Evolutionary conservation across 768 basidiomycete species (phyloP).

Genomic region (Agaricus subrufescens): DNA sequence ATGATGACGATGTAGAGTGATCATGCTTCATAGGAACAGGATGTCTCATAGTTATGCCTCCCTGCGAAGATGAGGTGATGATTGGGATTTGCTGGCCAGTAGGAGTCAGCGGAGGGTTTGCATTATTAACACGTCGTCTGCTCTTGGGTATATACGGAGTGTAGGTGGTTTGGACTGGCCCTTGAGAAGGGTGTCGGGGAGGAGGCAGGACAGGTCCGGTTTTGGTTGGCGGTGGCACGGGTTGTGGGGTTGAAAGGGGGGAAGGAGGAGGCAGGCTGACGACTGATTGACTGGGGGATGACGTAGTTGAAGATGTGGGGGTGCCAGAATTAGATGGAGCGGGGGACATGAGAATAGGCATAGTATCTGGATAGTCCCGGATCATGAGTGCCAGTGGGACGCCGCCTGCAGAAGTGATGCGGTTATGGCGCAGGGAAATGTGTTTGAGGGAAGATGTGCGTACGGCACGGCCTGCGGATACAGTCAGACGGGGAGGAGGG

Average conservation of each 20-base stretch:
- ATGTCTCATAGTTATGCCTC: slow-evolving; percentile 47
- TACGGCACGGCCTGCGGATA: slow-evolving; percentile 64
- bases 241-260: slow-evolving; percentile 27
- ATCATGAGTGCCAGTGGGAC: slow-evolving; percentile 96
- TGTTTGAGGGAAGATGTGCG: slow-evolving; percentile 82
- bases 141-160: slow-evolving; percentile 8
- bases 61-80: slow-evolving; percentile 60
- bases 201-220: slow-evolving; percentile 26
- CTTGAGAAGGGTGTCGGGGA: slow-evolving; percentile 71
- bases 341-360: slow-evolving; percentile 33
- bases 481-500: slow-evolving; percentile 4
- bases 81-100: slow-evolving; percentile 51
- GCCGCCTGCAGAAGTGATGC: slow-evolving; percentile 78
- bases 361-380: slow-evolving; percentile 87
- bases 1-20: not conserved
- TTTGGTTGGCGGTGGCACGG: not conserved
- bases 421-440: slow-evolving; percentile 86
- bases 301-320: slow-evolving; percentile 29
- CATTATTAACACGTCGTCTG: slow-evolving; percentile 25
- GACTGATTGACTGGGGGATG: slow-evolving; percentile 32
- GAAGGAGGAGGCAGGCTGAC: slow-evolving; percentile 23
- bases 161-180: slow-evolving; percentile 4
- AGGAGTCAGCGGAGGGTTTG: slow-evolving; percentile 38
- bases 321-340: slow-evolving; percentile 23
- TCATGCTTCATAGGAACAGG: slow-evolving; percentile 16